These are phyloP conservation scores for Trichoderma sp. DNA, from an alignment of 2,329 filamentous ascomycete genomes.

Conservation along the genomic window DNA sequence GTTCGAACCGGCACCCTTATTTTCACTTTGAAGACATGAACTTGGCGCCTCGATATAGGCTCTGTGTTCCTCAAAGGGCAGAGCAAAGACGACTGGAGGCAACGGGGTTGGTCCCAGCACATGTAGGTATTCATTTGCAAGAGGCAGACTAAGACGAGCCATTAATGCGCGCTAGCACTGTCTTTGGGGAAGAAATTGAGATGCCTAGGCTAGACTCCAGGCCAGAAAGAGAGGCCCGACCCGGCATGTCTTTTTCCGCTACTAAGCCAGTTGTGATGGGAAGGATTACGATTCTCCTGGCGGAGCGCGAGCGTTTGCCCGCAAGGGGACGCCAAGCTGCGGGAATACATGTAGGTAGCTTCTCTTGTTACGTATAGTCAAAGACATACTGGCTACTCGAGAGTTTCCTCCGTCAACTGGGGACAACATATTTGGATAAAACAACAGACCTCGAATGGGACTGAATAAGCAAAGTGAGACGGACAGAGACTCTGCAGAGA, in stretches of 20 bases:
- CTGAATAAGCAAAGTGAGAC: too few species aligned
- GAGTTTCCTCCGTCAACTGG: slow-evolving; percentile 1
- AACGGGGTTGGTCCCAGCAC: too few species aligned
- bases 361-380: neutral
- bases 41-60: neutral
- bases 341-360: neutral
- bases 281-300: slow-evolving; percentile 23
- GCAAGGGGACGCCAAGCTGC: slow-evolving; percentile 1
- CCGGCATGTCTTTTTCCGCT: slow-evolving; percentile 10
- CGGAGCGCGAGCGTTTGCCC: slow-evolving; percentile 15
- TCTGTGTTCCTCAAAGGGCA: too few species aligned
- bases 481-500: too few species aligned
- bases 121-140: neutral
- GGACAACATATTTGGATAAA: too few species aligned
- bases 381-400: neutral
- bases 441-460: too few species aligned
- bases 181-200: neutral
- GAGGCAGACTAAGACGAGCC: neutral
- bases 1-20: neutral
- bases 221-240: neutral
- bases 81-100: too few species aligned
- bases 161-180: slow-evolving; percentile 9
- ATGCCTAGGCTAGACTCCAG: neutral
- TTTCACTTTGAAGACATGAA: neutral
- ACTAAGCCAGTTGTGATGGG: slow-evolving; percentile 1